Evolutionary conservation across 495 filamentous ascomycete genomes (phyloP), one percentile per base, ranked within the genome.

Genomic region (Viridothelium virens): DNA sequence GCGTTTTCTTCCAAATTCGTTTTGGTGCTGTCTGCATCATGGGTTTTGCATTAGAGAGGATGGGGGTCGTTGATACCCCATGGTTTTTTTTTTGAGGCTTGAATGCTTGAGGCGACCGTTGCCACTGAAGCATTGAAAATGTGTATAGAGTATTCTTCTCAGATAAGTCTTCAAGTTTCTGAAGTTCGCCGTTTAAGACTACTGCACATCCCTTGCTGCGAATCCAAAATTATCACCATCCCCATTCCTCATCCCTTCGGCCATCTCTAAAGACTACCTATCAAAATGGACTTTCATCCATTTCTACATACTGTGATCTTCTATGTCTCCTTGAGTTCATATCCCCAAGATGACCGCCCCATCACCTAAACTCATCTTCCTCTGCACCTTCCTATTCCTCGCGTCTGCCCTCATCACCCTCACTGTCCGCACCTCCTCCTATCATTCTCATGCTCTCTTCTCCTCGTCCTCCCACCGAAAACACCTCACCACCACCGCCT

Each of bases 321-420:
- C 41, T 14, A 44, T 44, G 41, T 44, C 41, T 44, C 6, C n/a
- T n/a, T 4, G 36, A 59, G 31, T 33, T 59, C 53, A 36, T 36
- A 18, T 61, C 64, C 31, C 50, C 62, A 70, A 41, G 4, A 70
- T 70, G 66, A 50, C 50, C 38, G 25, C 41, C n/a, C 41, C 64
- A 11, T 69, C 65, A 41, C 65, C 70, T 9, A 65, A 62, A 31
- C 64, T 63, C 16, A 67, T 71, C 56, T 59, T 47, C 62, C 65
- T 69, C 53, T 71, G 62, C 63, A 68, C 66, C 39, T 63, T 65
- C 50, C 47, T 69, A 46, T 68, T 71, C 69, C 67, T 71, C 62
- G 9, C 63, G 36, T 71, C 70, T 34, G 67, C 67, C 18, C 61
- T 67, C 64, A 16, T 67, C 33, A 71, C 61, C 46, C 65, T 64